Percentiles rank a stretch among this genome's conserved stretches.
Conservation (phyloP, 805 yeast species). For the Kodamaea kaohsiungensis region DNA sequence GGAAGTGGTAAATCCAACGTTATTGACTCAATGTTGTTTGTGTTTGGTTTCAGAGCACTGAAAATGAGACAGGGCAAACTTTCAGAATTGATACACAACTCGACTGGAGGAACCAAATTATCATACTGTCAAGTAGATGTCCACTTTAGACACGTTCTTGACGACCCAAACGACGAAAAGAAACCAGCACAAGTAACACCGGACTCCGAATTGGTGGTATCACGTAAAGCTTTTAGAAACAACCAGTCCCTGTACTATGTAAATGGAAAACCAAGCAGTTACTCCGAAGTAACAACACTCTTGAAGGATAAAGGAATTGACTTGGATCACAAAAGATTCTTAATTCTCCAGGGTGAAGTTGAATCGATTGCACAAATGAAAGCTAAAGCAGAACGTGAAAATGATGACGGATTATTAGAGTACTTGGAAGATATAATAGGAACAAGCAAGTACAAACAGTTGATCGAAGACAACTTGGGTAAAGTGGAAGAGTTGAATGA, state of each 20-base stretch:
- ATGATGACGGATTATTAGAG: slow-evolving; percentile 91
- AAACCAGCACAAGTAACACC: slow-evolving; percentile 37
- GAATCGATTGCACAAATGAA: slow-evolving; percentile 99
- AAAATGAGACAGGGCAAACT: slow-evolving; percentile 96
- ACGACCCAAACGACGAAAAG: slow-evolving; percentile 42
- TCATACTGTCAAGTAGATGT: slow-evolving; percentile 88
- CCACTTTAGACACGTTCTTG: slow-evolving; percentile 76
- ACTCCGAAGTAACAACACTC: slow-evolving; percentile 73
- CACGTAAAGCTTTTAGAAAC: slow-evolving; percentile 76
- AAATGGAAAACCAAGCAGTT: slow-evolving; percentile 67
- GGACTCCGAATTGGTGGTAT: slow-evolving; percentile 62
- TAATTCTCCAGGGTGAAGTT: slow-evolving; percentile 96
- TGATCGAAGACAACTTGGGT: slow-evolving; percentile 63
- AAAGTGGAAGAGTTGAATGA: slow-evolving; percentile 78
- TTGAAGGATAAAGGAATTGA: slow-evolving; percentile 86
- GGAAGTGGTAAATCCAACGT: slow-evolving; percentile 98
- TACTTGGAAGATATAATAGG: slow-evolving; percentile 97
- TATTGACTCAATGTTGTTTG: slow-evolving; percentile 93
- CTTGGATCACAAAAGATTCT: slow-evolving; percentile 89
- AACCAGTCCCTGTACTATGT: slow-evolving; percentile 79
- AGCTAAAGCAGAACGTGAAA: slow-evolving; percentile 89
- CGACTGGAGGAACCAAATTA: slow-evolving; percentile 60
- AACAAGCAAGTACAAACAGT: slow-evolving; percentile 76
- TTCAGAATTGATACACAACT: slow-evolving; percentile 91
- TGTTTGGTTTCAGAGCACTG: slow-evolving; percentile 93